phyloP scores from a whole-genome alignment of 2,329 filamentous ascomycete species.

The Lecanicillium sp. region DNA sequence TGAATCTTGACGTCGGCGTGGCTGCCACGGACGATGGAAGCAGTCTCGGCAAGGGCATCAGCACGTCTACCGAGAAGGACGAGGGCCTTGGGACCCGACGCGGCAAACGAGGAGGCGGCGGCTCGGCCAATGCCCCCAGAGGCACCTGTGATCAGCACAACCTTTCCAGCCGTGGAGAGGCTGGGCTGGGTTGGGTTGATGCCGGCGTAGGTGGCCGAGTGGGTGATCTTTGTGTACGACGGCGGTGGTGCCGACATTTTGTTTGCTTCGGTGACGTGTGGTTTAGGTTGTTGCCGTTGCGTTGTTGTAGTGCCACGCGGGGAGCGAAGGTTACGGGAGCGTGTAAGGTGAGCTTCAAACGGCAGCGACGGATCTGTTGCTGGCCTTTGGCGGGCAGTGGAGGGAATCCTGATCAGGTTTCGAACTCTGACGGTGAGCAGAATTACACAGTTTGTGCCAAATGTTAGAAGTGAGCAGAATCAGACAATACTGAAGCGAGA shows the following conservation, averaged over 20 bases:
- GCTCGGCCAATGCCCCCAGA: background rate
- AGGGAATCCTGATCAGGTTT: too few relatives aligned
- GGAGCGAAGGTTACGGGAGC: background rate
- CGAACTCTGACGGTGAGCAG: too few relatives aligned
- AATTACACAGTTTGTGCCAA: too few relatives aligned
- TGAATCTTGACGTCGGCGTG: background rate
- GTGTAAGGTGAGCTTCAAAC: too few relatives aligned
- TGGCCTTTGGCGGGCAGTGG: too few relatives aligned
- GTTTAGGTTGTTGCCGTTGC: background rate
- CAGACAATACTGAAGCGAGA: too few relatives aligned
- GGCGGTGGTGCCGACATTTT: background rate
- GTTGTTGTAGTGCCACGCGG: background rate
- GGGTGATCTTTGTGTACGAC: background rate
- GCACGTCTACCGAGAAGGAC: background rate
- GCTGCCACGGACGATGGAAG: background rate
- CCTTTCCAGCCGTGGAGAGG: background rate
- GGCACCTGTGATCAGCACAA: background rate
- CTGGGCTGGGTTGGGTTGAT: background rate
- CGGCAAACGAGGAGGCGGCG: background rate
- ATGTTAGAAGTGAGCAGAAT: too few relatives aligned
- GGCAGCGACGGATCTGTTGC: too few relatives aligned
- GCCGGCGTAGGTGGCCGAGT: background rate
- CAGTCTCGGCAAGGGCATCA: background rate
- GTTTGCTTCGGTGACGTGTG: background rate
- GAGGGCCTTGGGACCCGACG: background rate